phyloP scores from a whole-genome alignment of 2,329 filamentous ascomycete genomes.

The Camptophora hylomeconis region DNA sequence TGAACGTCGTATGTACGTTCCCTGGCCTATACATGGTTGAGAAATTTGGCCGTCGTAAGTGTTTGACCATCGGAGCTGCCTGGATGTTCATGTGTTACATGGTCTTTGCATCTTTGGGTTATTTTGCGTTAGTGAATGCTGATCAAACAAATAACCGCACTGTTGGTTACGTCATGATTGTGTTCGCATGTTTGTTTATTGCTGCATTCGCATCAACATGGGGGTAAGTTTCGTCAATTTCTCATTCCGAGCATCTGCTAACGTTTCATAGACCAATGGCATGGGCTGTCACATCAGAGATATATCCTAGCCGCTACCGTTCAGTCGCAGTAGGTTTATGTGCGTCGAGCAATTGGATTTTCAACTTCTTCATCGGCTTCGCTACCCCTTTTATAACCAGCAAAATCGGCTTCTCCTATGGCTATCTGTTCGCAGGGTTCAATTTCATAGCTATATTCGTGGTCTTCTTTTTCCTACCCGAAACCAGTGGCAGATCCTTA shows the following conservation, averaged over 20 bases:
- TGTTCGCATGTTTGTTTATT: slow-evolving; percentile 62
- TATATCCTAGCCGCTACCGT: slow-evolving; percentile 38
- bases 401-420: slow-evolving; percentile 58
- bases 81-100: slow-evolving; percentile 71
- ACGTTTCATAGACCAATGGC: slow-evolving; percentile 52
- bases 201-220: slow-evolving; percentile 61
- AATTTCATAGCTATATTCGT: slow-evolving; percentile 50
- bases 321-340: slow-evolving; percentile 66
- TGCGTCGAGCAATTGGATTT: slow-evolving; percentile 63
- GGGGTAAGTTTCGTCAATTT: slow-evolving; percentile 28
- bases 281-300: slow-evolving; percentile 30
- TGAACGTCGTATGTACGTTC: slow-evolving; percentile 74
- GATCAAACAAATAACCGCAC: slow-evolving; percentile 29
- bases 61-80: slow-evolving; percentile 62
- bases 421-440: slow-evolving; percentile 63
- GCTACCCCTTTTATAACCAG: slow-evolving; percentile 53
- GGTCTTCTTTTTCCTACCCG: slow-evolving; percentile 57
- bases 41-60: slow-evolving; percentile 61
- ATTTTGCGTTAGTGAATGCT: slow-evolving; percentile 25
- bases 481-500: slow-evolving; percentile 51
- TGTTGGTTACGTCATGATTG: slow-evolving; percentile 55
- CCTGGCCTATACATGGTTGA: slow-evolving; percentile 79
- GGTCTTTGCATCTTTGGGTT: slow-evolving; percentile 45
- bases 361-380: slow-evolving; percentile 65
- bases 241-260: slow-evolving; percentile 34